These are phyloP conservation scores for Coprinopsis cinerea DNA, from an alignment of 768 basidiomycete genomes.

Conservation along the genomic window DNA sequence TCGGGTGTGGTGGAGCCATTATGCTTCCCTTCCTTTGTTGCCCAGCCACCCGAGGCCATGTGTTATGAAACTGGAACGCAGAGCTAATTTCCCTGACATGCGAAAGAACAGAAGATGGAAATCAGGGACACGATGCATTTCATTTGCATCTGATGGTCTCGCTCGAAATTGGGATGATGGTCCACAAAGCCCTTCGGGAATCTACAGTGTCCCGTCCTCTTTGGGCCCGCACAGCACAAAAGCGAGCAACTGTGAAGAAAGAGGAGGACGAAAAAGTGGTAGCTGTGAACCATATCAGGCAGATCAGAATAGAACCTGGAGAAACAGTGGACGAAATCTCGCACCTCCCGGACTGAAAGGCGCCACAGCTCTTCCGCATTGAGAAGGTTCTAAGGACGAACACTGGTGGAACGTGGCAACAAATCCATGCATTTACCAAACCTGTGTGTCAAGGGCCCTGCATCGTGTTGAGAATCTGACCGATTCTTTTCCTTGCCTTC, in stretches of 20 bases:
- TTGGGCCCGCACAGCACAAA: background rate
- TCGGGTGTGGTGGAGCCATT: slow-evolving; percentile 13
- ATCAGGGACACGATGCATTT: slow-evolving; percentile 12
- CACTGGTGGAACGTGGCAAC: slow-evolving; percentile 10
- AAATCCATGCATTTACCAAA: slow-evolving; percentile 7
- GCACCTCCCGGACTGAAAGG: slow-evolving; percentile 8
- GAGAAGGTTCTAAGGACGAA: slow-evolving; percentile 9
- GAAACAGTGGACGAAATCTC: slow-evolving; percentile 2
- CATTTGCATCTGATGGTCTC: background rate
- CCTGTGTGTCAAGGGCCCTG: slow-evolving; percentile 3
- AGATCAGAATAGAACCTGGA: slow-evolving; percentile 8
- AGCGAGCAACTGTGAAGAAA: slow-evolving; percentile 1
- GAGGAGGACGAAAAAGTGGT: background rate
- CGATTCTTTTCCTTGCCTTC: slow-evolving; percentile 1
- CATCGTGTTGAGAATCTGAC: slow-evolving; percentile 8
- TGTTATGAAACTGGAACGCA: slow-evolving; percentile 11
- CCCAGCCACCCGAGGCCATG: slow-evolving; percentile 15
- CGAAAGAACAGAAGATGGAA: slow-evolving; percentile 14
- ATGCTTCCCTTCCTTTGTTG: slow-evolving; percentile 10
- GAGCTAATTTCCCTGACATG: slow-evolving; percentile 10
- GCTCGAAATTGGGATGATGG: background rate
- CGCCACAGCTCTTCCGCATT: slow-evolving; percentile 9
- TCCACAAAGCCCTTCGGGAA: slow-evolving; percentile 3
- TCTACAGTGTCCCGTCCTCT: background rate
- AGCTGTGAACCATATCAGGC: slow-evolving; percentile 6